Evolutionary conservation across 345 rosid species (phyloP).

Genomic region (Iberis pinnata): DNA sequence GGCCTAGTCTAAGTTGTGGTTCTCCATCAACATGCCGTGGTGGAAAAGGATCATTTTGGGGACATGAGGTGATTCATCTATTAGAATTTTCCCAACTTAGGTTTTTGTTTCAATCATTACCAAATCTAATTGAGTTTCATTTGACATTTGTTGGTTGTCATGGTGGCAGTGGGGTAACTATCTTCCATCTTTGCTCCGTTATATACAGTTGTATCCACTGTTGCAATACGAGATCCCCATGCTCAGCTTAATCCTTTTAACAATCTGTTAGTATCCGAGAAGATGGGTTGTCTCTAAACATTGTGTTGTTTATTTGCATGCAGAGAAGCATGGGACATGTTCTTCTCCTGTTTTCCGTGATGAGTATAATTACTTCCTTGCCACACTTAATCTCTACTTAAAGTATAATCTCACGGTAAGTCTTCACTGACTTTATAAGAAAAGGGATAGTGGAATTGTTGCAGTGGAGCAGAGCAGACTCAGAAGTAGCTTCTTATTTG

Average conservation of each 20-base stretch:
- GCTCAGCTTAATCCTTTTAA: too few relatives aligned
- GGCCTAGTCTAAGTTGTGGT: constrained; percentile 74
- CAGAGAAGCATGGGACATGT: constrained; percentile 99
- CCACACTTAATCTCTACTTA: constrained; percentile 64
- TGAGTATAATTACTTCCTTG: constrained; percentile 68
- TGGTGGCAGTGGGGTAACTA: constrained; percentile 81
- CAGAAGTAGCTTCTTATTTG: too few relatives aligned
- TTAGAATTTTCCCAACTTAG: background rate
- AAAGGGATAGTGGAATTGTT: constrained; percentile 1
- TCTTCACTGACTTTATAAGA: constrained; percentile 13
- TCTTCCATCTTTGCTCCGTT: constrained; percentile 27
- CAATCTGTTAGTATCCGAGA: background rate
- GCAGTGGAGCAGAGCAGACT: too few relatives aligned
- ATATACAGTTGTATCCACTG: background rate
- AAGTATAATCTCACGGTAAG: constrained; percentile 86
- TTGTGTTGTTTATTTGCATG: constrained; percentile 18
- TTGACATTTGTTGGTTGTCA: constrained; percentile 32
- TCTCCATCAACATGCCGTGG: constrained; percentile 55
- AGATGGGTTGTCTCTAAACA: background rate
- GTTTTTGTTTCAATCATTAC: background rate
- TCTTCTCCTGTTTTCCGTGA: constrained; percentile 65
- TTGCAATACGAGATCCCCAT: background rate
- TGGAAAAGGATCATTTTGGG: constrained; percentile 70
- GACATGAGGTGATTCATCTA: constrained; percentile 53
- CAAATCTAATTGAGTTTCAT: constrained; percentile 36